Evolutionary conservation across 441 rosid species (phyloP), one percentile per base, ranked within the genome.

Genomic region (Jatropha podagrica): DNA sequence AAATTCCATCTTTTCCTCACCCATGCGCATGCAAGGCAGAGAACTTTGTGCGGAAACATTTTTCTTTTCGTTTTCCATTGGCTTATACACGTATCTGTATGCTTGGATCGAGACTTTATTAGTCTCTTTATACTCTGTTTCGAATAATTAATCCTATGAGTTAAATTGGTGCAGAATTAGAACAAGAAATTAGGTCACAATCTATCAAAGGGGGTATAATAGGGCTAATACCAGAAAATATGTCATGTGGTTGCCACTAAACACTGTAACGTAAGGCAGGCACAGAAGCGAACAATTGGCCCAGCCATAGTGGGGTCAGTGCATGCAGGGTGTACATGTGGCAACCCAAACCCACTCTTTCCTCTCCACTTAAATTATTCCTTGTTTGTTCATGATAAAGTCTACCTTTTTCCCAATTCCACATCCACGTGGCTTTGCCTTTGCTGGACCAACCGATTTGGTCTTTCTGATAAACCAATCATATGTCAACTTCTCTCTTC

Each of bases 351-450:
- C 26, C 13, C 10, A 3, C 42, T 4, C 61, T 15, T 48, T 8
- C 27, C 38, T 23, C 37, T 38, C 66, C 51, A 58, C 72, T 54
- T 40, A 13, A 13, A 74, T 51, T 74, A 38, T 65, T 74, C 42
- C 26, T 17, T 59, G 4, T 5, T 7, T 38, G 27, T 17, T 41
- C 40, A 20, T 54, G 20, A 41, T 54, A 38, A 62, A 37, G 27
- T 15, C 40, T 3, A 2, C 0, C 69, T 26, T 54, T 54, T 64
- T 18, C 4, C 7, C 18, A 4, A 44, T 23, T 69, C 44, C 71
- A 26, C 56, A 15, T 56, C 32, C 14, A 3, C 58, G 12, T 54
- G 1, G 20, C 59, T 51, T 51, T 51, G 17, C 13, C 58, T 17
- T 54, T 7, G 59, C 14, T 20, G 71, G 20, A 32, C 46, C 73